Conservation (phyloP, 805 yeast species). For the Barnettozyma sucrosica region DNA sequence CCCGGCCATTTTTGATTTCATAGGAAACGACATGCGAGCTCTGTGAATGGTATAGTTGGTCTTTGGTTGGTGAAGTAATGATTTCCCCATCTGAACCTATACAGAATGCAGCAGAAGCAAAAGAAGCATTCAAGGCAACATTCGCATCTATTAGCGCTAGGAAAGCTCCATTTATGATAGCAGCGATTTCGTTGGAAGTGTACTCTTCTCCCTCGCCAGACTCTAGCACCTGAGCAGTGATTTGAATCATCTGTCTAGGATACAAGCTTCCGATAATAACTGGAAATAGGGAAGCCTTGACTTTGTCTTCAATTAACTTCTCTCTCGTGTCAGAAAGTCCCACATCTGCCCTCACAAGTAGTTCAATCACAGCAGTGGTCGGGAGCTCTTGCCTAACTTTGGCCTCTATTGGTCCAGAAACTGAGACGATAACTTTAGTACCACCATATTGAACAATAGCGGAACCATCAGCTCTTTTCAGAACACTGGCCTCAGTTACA, state of each 20-base stretch:
- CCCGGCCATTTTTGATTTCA: slow-evolving; percentile 43
- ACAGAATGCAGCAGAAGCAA: slow-evolving; percentile 50
- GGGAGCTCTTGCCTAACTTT: slow-evolving; percentile 81
- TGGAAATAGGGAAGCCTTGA: slow-evolving; percentile 55
- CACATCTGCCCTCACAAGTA: slow-evolving; percentile 68
- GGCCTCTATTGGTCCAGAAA: slow-evolving; percentile 88
- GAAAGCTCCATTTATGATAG: slow-evolving; percentile 56
- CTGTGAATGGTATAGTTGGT: slow-evolving; percentile 35
- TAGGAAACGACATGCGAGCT: slow-evolving; percentile 68
- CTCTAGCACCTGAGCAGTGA: slow-evolving; percentile 59
- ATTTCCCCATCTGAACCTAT: slow-evolving; percentile 29
- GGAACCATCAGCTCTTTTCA: slow-evolving; percentile 76
- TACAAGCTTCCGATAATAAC: slow-evolving; percentile 55
- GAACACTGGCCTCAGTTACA: slow-evolving; percentile 17
- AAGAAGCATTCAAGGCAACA: slow-evolving; percentile 58
- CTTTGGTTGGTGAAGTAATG: slow-evolving; percentile 40
- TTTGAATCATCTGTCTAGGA: slow-evolving; percentile 75
- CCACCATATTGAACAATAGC: slow-evolving; percentile 47
- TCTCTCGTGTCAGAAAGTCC: slow-evolving; percentile 78
- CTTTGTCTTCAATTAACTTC: slow-evolving; percentile 63
- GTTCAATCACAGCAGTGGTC: slow-evolving; percentile 67
- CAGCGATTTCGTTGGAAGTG: slow-evolving; percentile 21
- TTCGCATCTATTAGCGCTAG: slow-evolving; percentile 80
- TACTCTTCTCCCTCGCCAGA: slow-evolving; percentile 38
- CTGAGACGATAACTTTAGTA: slow-evolving; percentile 64